These are phyloP conservation scores for Mycena vulgaris DNA, from an alignment of 768 basidiomycete species.

Conservation along the genomic window DNA sequence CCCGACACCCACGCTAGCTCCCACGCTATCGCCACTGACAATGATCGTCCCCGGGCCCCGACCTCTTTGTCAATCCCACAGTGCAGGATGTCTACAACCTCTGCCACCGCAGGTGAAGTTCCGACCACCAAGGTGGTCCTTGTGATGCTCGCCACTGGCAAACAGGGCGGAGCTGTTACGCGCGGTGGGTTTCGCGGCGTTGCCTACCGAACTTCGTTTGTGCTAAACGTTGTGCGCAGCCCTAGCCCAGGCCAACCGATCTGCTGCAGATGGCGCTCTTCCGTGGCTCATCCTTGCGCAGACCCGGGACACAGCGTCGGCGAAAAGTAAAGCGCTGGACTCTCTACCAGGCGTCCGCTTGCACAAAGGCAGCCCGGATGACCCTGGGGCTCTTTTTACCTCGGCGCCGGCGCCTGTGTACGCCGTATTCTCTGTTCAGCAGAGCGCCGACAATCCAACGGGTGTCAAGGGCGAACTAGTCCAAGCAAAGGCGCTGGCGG, in stretches of 20 bases:
- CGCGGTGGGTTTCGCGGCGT: constrained; percentile 5
- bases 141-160: constrained; percentile 35
- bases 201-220: not conserved
- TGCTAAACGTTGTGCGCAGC: not conserved
- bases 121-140: constrained; percentile 19
- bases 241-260: constrained; percentile 24
- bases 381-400: constrained; percentile 22
- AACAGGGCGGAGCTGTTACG: constrained; percentile 28
- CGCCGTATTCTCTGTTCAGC: constrained; percentile 37
- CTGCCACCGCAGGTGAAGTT: not conserved
- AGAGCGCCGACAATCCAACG: constrained; percentile 30
- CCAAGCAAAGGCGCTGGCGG: constrained; percentile 28
- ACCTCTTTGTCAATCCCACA: too few relatives aligned
- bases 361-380: constrained; percentile 23
- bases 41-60: too few relatives aligned
- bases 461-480: constrained; percentile 22
- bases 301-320: constrained; percentile 19
- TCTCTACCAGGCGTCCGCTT: constrained; percentile 27
- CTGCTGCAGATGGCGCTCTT: not conserved
- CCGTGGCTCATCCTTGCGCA: constrained; percentile 38
- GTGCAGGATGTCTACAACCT: not conserved
- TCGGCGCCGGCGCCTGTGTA: constrained; percentile 27
- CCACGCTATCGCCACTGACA: too few relatives aligned
- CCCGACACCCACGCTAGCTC: too few relatives aligned
- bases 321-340: constrained; percentile 23